Conservation (phyloP, 2,329 filamentous ascomycete species). For the Conoideocrella luteorostrata region DNA sequence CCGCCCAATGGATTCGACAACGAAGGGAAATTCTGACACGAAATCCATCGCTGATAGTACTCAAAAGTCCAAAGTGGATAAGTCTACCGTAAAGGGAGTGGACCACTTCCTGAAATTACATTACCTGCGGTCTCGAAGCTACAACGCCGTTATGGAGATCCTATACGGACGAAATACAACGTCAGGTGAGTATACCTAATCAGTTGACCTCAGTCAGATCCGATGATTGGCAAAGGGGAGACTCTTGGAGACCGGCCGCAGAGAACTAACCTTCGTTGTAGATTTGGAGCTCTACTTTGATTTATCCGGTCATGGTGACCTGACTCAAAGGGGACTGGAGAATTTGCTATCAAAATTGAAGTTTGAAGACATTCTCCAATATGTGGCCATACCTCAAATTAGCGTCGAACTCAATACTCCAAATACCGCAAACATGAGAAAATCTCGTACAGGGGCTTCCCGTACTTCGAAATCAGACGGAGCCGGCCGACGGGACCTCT, state of each 20-base stretch:
- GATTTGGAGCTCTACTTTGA: slow-evolving; percentile 20
- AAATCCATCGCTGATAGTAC: no score
- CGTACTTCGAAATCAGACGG: slow-evolving; percentile 8
- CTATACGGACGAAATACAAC: slow-evolving; percentile 17
- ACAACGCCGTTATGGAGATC: slow-evolving; percentile 17
- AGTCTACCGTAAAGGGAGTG: no score
- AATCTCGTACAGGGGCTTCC: slow-evolving; percentile 10
- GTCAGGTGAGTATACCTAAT: slow-evolving; percentile 7
- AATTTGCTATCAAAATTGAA: slow-evolving; percentile 14
- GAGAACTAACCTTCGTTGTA: slow-evolving; percentile 4
- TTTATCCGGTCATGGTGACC: slow-evolving; percentile 12
- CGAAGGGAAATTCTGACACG: slow-evolving; percentile 3
- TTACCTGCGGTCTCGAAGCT: slow-evolving; percentile 16
- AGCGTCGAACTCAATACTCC: slow-evolving; percentile 7
- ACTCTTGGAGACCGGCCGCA: no score
- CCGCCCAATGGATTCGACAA: no score
- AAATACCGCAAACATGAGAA: slow-evolving; percentile 8
- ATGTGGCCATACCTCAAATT: slow-evolving; percentile 18
- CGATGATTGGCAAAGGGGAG: no score
- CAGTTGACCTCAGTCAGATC: not conserved
- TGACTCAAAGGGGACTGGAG: slow-evolving; percentile 11
- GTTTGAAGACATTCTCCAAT: slow-evolving; percentile 21
- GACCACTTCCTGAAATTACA: slow-evolving; percentile 16
- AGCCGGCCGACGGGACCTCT: slow-evolving; percentile 10
- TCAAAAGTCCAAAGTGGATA: no score